Conservation (phyloP, 768 basidiomycete genomes). For the Mycena polygramma region DNA sequence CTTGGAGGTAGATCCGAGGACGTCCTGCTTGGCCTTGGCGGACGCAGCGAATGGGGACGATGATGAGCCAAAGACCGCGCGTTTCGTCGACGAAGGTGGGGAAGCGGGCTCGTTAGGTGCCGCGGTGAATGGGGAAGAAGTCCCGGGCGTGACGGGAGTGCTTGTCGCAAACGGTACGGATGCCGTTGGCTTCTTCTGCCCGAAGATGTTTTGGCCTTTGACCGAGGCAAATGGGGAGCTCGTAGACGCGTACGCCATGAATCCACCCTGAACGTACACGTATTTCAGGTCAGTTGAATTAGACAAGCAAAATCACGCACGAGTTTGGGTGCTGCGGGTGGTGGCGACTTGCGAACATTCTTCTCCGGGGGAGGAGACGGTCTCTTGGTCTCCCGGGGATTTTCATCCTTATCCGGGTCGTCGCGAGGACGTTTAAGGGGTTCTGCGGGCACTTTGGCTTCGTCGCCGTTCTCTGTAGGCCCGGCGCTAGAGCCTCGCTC, state of each 20-base stretch:
- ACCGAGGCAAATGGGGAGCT: conserved; percentile 81
- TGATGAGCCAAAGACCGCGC: conserved; percentile 33
- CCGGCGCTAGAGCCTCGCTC: conserved; percentile 78
- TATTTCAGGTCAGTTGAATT: conserved; percentile 24
- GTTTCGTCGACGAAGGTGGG: conserved; percentile 37
- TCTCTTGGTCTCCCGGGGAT: conserved; percentile 43
- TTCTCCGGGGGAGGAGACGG: conserved; percentile 79
- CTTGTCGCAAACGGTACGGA: conserved; percentile 45
- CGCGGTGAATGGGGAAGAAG: conserved; percentile 33
- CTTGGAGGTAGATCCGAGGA: conserved; percentile 56
- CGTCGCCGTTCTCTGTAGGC: conserved; percentile 49
- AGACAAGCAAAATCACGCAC: conserved; percentile 52
- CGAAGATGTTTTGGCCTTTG: conserved; percentile 74
- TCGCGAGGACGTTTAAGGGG: conserved; percentile 37
- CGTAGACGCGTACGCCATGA: conserved; percentile 84
- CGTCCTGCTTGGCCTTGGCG: conserved; percentile 65
- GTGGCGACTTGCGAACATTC: conserved; percentile 50
- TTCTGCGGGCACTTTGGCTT: conserved; percentile 27
- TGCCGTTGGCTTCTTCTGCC: conserved; percentile 53
- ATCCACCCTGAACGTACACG: conserved; percentile 65
- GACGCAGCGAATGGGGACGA: conserved; percentile 43
- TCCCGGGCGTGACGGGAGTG: conserved; percentile 42
- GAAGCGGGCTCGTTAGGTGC: conserved; percentile 33
- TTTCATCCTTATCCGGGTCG: conserved; percentile 47
- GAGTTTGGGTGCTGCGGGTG: conserved; percentile 57